These are phyloP conservation scores for Pseudoscleropodium purum DNA, from an alignment of 225 moss, liverwort and hornwort species.

Conservation along the genomic window DNA sequence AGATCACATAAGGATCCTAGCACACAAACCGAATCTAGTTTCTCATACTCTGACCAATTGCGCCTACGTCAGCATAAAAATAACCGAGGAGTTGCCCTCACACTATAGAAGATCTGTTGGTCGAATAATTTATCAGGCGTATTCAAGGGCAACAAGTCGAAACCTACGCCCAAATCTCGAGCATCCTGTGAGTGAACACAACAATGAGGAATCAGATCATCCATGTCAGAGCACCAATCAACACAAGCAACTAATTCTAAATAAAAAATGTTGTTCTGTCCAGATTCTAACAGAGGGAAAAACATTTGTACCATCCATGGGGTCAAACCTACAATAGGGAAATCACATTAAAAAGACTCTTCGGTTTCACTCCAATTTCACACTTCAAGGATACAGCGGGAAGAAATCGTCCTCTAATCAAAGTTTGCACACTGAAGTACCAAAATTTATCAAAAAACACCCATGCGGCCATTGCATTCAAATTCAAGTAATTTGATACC, in stretches of 20 bases:
- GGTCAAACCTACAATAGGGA: not conserved
- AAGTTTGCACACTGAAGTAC: not conserved
- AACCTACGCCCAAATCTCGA: slow-evolving; percentile 78
- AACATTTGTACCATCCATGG: not conserved
- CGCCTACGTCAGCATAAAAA: not conserved
- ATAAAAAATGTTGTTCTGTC: not conserved
- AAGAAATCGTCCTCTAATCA: not conserved
- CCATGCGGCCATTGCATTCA: not conserved
- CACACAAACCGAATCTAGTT: not conserved
- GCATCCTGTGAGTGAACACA: slow-evolving; percentile 57
- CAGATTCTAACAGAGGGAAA: not conserved
- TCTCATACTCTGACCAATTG: not conserved
- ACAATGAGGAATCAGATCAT: not conserved
- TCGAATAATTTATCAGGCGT: slow-evolving; percentile 71
- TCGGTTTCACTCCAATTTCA: not conserved
- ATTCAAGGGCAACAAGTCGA: slow-evolving; percentile 73
- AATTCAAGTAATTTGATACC: not conserved
- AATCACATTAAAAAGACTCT: not conserved
- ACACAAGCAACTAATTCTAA: not conserved
- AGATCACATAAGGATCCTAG: not conserved
- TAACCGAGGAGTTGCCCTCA: slow-evolving; percentile 16
- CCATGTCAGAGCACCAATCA: not conserved
- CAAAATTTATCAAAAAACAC: not conserved
- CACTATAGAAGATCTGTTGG: slow-evolving; percentile 69
- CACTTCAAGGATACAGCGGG: not conserved